Percentiles rank a stretch among this genome's conserved stretches.
Conservation (phyloP, 2,329 filamentous ascomycete genomes). For the Penicillium expansum region DNA sequence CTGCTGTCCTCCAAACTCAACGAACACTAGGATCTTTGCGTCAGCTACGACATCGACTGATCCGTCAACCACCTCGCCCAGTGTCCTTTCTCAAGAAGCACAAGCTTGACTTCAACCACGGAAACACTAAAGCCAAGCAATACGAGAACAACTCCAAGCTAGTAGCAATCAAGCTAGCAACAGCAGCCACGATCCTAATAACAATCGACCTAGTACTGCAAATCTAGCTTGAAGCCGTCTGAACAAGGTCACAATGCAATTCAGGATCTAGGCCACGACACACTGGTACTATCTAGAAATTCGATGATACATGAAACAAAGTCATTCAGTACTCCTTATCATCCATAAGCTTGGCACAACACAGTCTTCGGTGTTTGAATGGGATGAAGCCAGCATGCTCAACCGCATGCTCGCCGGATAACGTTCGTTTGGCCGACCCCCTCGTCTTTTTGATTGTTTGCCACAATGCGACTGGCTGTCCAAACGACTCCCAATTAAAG, state of each 20-base stretch:
- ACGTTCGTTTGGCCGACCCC: no score
- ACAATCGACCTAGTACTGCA: no score
- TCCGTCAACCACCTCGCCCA: not conserved
- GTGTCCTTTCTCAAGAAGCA: not conserved
- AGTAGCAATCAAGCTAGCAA: not conserved
- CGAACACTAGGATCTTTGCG: not conserved
- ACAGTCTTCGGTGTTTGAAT: constrained; percentile 52
- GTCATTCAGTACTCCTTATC: constrained; percentile 58
- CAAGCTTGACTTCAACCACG: not conserved
- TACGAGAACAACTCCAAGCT: not conserved
- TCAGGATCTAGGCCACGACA: no score
- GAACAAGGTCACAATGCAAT: no score
- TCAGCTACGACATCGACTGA: not conserved
- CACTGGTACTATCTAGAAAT: not conserved
- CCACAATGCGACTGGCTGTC: not conserved
- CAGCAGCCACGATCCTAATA: not conserved
- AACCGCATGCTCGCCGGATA: constrained; percentile 52
- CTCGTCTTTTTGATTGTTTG: not conserved
- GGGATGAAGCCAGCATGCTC: constrained; percentile 50
- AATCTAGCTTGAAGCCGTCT: no score
- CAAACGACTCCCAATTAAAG: not conserved
- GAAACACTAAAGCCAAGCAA: not conserved
- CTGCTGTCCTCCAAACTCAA: not conserved
- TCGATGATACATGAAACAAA: not conserved
- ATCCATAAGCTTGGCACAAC: constrained; percentile 46